phyloP scores from a whole-genome alignment of 305 asterid species.

The Solanum hybrid region DNA sequence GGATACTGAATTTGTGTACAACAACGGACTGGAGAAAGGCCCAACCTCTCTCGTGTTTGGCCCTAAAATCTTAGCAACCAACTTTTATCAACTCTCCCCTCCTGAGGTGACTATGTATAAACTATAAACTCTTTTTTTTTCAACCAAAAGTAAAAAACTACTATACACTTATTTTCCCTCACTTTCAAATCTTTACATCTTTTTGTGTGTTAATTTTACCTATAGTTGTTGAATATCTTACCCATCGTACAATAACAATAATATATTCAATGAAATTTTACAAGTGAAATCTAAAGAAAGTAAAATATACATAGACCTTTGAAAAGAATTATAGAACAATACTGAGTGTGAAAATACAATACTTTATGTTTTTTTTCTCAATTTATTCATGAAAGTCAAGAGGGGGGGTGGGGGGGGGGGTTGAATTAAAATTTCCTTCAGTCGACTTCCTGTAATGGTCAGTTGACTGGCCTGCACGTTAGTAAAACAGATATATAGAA shows the following conservation, averaged over 20 bases:
- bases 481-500: no score
- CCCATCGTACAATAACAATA: not conserved
- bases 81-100: no score
- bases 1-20: slow-evolving; percentile 11
- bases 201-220: not conserved
- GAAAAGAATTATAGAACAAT: no score
- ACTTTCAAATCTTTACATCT: not conserved
- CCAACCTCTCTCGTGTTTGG: slow-evolving; percentile 24
- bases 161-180: not conserved
- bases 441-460: no score
- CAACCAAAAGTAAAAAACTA: not conserved
- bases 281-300: not conserved
- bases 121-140: not conserved
- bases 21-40: slow-evolving; percentile 14
- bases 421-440: no score
- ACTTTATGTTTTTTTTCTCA: no score
- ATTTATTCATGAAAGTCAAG: no score
- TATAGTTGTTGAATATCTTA: not conserved
- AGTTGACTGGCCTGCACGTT: no score
- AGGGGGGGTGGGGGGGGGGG: no score
- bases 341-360: no score
- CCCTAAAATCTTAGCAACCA: slow-evolving; percentile 18
- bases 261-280: not conserved
- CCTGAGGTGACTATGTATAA: slow-evolving; percentile 17
- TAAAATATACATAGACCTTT: not conserved